These are phyloP conservation scores for Mortierella hygrophila DNA, from an alignment of 192 early-diverging fungal genomes.

Conservation along the genomic window DNA sequence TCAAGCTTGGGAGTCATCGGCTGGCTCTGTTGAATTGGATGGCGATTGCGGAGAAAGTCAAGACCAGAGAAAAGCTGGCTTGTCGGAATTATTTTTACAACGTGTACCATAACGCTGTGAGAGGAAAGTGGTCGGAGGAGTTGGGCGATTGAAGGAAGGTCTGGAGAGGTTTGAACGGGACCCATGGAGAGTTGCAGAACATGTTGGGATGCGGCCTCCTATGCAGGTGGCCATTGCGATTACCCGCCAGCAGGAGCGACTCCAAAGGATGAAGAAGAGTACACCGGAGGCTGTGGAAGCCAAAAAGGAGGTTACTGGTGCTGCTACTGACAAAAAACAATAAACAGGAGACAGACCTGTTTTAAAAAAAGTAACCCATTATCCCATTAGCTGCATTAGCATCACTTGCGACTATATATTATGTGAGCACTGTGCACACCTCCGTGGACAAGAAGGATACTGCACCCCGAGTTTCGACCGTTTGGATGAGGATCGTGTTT, in stretches of 20 bases:
- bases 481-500: not conserved
- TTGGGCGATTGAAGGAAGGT: not conserved
- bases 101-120: not conserved
- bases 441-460: not conserved
- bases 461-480: not conserved
- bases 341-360: not conserved
- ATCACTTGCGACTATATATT: not conserved
- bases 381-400: not conserved
- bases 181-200: not conserved
- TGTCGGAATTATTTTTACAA: constrained; percentile 12
- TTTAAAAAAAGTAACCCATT: not conserved
- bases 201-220: constrained; percentile 8
- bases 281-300: not conserved
- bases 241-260: too few species aligned
- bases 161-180: not conserved
- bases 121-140: not conserved
- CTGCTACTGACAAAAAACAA: too few species aligned
- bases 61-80: not conserved
- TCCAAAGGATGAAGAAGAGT: not conserved
- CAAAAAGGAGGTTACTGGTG: not conserved
- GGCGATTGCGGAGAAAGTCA: not conserved
- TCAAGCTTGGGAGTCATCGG: not conserved
- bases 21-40: not conserved
- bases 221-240: not conserved
- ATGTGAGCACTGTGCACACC: constrained; percentile 8